Evolutionary conservation across 352 stramenopile species (phyloP), one percentile per base, ranked within the genome.

Genomic region (Globisporangium heterothallicum): DNA sequence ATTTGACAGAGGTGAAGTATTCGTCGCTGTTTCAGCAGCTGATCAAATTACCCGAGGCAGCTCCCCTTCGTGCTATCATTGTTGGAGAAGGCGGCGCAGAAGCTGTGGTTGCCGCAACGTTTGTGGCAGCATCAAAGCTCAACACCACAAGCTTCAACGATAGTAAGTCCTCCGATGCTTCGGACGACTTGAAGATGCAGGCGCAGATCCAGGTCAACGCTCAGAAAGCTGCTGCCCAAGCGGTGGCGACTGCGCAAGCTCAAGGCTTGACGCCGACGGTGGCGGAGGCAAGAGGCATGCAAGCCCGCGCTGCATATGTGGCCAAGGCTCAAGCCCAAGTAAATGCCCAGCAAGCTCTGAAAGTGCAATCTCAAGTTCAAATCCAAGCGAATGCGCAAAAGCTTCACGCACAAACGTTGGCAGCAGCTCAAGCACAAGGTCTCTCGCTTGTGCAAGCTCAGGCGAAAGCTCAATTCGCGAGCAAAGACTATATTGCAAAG

Each of bases 1-100:
- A 86, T 29, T 63, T 96, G 46, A 65, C 84, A 12, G 77, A 96
- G 49, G 58, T 82, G 19, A 83, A 94, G 41, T 98, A 98, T 51
- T 95, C 82, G 44, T 91, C 89, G 46, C 79, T 99, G 5, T 98
- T 99, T 55, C 86, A 96, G 59, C 84, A 96, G 49, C 63, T 99
- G 16, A 62, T 99, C 30, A 95, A 95, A 52, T 56, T 97, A 5
- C 79, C 95, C 3, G 86, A 98, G 52, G 91, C 94, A 0, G 67
- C 64, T 19, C 70, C 78, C 38, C 65, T 99, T 27, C 82, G 94
- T 26, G 73, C 84, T 46, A 84, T 97, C 50, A 66, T 99, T 21
- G 85, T 79, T 43, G 77, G 60, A 2, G 84, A 95, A 30, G 80
- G 92, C 25, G 94, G 88, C 35, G 91, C 90, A 6, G 82, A 97